These are phyloP conservation scores for Aspergillus haitiensis DNA, from an alignment of 495 filamentous ascomycete genomes.

Conservation along the genomic window DNA sequence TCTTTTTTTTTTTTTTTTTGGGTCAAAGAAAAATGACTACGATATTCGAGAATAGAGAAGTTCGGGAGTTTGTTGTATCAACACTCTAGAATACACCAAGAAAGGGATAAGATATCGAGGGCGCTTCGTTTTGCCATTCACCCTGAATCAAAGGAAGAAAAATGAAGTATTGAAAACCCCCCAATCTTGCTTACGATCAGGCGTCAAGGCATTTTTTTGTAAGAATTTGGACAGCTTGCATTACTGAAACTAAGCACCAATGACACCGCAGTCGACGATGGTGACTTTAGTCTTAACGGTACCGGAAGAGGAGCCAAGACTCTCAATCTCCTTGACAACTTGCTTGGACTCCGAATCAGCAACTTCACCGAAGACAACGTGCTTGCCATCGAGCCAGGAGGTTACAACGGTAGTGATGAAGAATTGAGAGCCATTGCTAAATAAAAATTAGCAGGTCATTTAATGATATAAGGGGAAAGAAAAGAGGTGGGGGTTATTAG, in stretches of 20 bases:
- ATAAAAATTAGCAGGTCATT: background rate
- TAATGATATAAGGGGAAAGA: conserved; percentile 14
- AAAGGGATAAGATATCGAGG: conserved; percentile 13
- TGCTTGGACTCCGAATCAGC: conserved; percentile 60
- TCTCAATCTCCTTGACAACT: conserved; percentile 73
- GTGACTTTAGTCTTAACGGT: conserved; percentile 61
- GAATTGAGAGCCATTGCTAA: conserved; percentile 96
- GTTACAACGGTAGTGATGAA: conserved; percentile 95
- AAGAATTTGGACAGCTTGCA: background rate
- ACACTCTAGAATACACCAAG: conserved; percentile 34
- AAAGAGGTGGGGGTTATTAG: background rate
- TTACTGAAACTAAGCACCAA: conserved; percentile 59
- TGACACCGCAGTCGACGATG: conserved; percentile 65
- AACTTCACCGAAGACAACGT: conserved; percentile 98
- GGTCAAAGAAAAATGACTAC: background rate
- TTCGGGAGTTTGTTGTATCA: conserved; percentile 16
- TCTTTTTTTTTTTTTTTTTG: background rate
- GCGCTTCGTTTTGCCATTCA: background rate
- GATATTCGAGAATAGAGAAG: background rate
- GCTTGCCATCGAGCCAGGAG: conserved; percentile 91
- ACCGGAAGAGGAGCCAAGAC: conserved; percentile 62
- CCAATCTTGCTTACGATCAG: conserved; percentile 1
- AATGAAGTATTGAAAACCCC: no score
- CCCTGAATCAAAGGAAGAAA: background rate
- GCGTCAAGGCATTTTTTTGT: conserved; percentile 8